Percentiles rank a stretch among this genome's conserved stretches.
Evolutionary conservation across 208 protist species (phyloP).

Genomic region (Crithidia acanthocephali): DNA sequence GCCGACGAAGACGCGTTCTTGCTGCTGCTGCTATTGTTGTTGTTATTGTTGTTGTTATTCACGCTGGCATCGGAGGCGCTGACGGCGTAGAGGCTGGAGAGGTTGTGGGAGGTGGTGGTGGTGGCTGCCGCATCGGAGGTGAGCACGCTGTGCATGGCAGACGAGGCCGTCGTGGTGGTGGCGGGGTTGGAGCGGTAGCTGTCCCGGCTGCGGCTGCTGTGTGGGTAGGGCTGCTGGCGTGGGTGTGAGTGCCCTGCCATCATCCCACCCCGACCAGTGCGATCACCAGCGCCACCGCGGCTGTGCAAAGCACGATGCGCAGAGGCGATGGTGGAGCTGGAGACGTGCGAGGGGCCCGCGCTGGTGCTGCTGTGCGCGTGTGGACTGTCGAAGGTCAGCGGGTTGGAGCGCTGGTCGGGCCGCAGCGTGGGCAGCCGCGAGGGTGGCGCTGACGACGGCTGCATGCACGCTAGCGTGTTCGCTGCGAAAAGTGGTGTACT

Average conservation of each 20-base stretch:
- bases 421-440: conserved; percentile 13
- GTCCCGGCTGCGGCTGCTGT: conserved; percentile 6
- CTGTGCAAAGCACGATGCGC: conserved; percentile 2
- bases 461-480: neutral
- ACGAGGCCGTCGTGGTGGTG: neutral
- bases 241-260: too few species aligned
- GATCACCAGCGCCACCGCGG: neutral
- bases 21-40: conserved; percentile 1
- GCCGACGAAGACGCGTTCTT: neutral
- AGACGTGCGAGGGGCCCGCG: neutral
- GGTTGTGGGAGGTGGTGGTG: conserved; percentile 1
- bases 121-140: neutral
- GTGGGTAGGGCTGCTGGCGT: neutral
- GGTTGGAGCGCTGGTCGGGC: neutral
- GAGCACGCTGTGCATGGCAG: neutral
- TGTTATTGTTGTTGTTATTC: conserved; percentile 5
- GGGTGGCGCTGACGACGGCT: neutral
- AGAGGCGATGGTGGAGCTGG: conserved; percentile 5
- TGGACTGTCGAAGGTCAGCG: neutral
- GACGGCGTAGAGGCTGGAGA: conserved; percentile 1
- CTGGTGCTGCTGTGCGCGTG: neutral
- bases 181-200: neutral
- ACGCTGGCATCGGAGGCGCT: neutral
- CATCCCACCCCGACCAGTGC: too few species aligned
- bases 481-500: too few species aligned